Conservation (phyloP, 2,329 filamentous ascomycete species). For the Lachnellula suecica region DNA sequence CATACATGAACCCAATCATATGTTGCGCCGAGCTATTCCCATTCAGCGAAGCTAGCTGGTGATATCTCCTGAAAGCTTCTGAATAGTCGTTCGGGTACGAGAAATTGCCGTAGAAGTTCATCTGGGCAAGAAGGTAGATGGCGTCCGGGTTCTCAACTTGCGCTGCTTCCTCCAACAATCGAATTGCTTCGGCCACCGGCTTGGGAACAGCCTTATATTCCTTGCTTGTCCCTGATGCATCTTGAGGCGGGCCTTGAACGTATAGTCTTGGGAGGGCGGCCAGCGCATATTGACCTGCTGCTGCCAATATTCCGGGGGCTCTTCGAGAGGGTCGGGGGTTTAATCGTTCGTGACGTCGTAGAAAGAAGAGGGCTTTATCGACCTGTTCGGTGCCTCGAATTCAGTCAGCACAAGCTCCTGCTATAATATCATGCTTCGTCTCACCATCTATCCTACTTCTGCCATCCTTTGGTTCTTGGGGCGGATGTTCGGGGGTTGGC, state of each 20-base stretch:
- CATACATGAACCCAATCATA: slow-evolving; percentile 95
- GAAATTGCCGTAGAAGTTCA: slow-evolving; percentile 97
- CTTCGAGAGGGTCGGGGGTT: slow-evolving; percentile 38
- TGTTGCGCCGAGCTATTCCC: slow-evolving; percentile 93
- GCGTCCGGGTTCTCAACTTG: slow-evolving; percentile 69
- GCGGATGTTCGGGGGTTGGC: slow-evolving; percentile 25
- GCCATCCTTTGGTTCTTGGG: slow-evolving; percentile 22
- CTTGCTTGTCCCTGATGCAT: slow-evolving; percentile 13
- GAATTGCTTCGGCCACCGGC: slow-evolving; percentile 55
- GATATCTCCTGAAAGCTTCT: slow-evolving; percentile 78
- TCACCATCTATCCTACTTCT: slow-evolving; percentile 26
- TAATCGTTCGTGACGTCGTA: slow-evolving; percentile 31
- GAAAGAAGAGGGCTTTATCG: slow-evolving; percentile 34
- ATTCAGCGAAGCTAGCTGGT: slow-evolving; percentile 69
- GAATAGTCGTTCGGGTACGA: slow-evolving; percentile 80
- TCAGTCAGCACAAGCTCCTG: slow-evolving; percentile 17
- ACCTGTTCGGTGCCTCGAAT: slow-evolving; percentile 33
- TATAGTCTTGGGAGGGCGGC: slow-evolving; percentile 63
- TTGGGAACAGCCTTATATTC: slow-evolving; percentile 42
- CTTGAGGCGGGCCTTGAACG: slow-evolving; percentile 55
- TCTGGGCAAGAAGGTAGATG: slow-evolving; percentile 83
- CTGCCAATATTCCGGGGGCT: slow-evolving; percentile 57
- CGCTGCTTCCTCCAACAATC: slow-evolving; percentile 58
- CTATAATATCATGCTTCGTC: not conserved
- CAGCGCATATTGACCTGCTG: slow-evolving; percentile 59